Percentiles rank a stretch among this genome's conserved stretches.
Conservation (phyloP, 2,329 filamentous ascomycete genomes). For the Dactylellina haptotyla region DNA sequence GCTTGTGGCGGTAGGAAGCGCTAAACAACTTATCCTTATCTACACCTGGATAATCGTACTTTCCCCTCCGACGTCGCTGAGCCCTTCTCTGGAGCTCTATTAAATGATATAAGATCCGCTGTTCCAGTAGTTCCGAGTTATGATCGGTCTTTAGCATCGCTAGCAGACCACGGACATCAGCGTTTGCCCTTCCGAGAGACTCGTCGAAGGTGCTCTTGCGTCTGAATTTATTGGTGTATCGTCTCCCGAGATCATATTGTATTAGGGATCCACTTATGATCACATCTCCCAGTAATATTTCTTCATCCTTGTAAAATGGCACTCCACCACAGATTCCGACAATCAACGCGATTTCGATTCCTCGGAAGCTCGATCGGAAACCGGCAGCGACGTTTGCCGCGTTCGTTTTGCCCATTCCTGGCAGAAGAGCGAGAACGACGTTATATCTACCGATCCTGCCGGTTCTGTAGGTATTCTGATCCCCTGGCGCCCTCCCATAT, state of each 20-base stretch:
- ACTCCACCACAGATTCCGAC: constrained; percentile 33
- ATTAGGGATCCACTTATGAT: constrained; percentile 16
- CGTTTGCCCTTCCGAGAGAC: not conserved
- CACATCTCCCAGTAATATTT: constrained; percentile 23
- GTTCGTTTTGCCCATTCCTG: not conserved
- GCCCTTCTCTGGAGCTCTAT: too few relatives aligned
- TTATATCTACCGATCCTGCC: constrained; percentile 10
- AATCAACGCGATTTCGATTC: not conserved
- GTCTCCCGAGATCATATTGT: constrained; percentile 19
- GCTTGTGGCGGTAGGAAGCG: too few relatives aligned
- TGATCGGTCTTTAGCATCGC: too few relatives aligned
- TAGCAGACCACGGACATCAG: not conserved
- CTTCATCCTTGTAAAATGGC: not conserved
- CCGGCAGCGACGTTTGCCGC: not conserved
- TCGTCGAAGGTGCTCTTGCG: not conserved
- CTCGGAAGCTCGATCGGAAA: constrained; percentile 1
- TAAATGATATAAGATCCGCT: too few relatives aligned
- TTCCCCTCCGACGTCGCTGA: too few relatives aligned
- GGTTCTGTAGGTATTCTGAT: constrained; percentile 14
- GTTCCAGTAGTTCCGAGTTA: too few relatives aligned
- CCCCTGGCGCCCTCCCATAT: not conserved
- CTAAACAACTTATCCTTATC: too few relatives aligned
- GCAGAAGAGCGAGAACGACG: constrained; percentile 9
- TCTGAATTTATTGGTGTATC: not conserved
- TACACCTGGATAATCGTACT: too few relatives aligned